Evolutionary conservation across 2,329 filamentous ascomycete species (phyloP), one percentile per base, ranked within the genome.

Genomic region (Moelleriella libera): DNA sequence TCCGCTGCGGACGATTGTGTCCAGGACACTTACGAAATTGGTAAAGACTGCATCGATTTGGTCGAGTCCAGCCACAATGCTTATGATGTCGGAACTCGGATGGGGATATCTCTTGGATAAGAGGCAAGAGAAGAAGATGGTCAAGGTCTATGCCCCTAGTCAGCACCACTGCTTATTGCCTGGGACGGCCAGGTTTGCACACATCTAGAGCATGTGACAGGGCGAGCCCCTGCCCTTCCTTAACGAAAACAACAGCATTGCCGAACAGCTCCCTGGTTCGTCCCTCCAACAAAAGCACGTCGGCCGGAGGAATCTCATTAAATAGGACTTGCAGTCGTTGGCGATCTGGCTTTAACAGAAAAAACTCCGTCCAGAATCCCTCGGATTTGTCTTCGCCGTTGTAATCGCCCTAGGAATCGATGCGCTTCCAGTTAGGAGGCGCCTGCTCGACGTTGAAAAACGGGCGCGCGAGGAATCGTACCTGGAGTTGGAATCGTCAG

Each of bases 331-430:
- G 76, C 53, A 98, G 69, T 45, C 80, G 76, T 5, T 71, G 63
- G 47, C 78, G 75, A 60, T 96, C 88, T 28, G 90, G 89, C 52
- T 81, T 82, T 49, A 96, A 73, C 39, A 98, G 75, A 64, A 98
- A 98, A 68, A 98, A 88, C 66, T 96, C 92, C 54, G 80, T 76
- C 92, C 92, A 98, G 68, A 96, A 98, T 42, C 88, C 90, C 51
- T 95, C 88, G 1, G 86, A 78, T 52, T 83, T 83, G 30, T 88
- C 83, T 46, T 70, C 65, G 50, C 80, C 76, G 51, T 84, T 75
- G 47, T 80, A 76, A 53, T 83, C 78, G 68, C 85, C 62, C 53
- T 47, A 45, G 40, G 48, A 30, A 47, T 46, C 47, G 30, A 37
- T 46, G 43, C 53, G 51, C 50, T 7, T 54, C 65, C 59, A 63